Evolutionary conservation across 768 basidiomycete genomes (phyloP), one percentile per base, ranked within the genome.

Genomic region (Tricholoma sp.): DNA sequence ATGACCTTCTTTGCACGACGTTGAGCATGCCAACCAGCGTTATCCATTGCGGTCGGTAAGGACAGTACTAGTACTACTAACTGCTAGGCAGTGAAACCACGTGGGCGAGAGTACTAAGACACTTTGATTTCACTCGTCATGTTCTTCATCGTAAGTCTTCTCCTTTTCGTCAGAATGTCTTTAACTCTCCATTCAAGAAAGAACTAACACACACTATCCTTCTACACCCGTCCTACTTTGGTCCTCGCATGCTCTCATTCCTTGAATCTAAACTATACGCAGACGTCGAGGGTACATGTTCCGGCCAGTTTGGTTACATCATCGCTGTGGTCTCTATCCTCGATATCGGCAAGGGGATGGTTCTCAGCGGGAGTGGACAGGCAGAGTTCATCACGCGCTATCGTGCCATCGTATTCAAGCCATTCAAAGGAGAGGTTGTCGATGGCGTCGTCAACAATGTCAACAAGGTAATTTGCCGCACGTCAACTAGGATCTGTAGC

Each of bases 391-490:
- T 92, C 61, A 93, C 94, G 19, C 80, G 89, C 55, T 99, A 98
- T 73, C 86, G 89, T 24, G 97, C 97, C 5, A 94, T 99, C 62
- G 96, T 99, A 18, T 98, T 97, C 83, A 95, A 98, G 72, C 97
- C 97, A n/a, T 98, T 98, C 82, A 97, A 98, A 72, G 95, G 94
- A 9, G 96, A 99, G 69, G 96, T 98, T 4, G 91, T 99, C 16
- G 97, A 99, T 69, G 96, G 94, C 0, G 87, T 94, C 3, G 96
- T 99, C 16, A 89, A 88, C 65, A 94, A 91, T 59, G 97, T 99
- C 34, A 95, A 87, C 71, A 97, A 97, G 82, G 96, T 94, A 63
- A 85, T 54, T 31, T 41, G 2, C 11, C 14, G 8, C 12, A 1
- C 24, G 45, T 22, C 4, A 18, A 16, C 5, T 27, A 50, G 16